A percentile compares a stretch with the other conserved stretches of the same genome.
phyloP scores from a whole-genome alignment of 225 moss, liverwort and hornwort species.

The Straminergon stramineum region DNA sequence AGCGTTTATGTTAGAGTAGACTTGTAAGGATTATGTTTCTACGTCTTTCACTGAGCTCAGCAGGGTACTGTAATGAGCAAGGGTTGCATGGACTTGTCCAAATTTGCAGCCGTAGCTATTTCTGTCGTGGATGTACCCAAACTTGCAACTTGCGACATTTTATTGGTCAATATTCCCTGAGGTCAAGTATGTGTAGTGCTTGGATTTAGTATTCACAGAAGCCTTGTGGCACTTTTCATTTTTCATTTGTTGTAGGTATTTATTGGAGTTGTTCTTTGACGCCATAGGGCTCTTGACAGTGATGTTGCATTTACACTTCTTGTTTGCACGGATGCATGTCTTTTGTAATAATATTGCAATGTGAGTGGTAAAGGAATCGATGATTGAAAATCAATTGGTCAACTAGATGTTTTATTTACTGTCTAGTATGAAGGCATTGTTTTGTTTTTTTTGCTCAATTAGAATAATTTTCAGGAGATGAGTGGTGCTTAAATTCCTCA shows the following conservation, averaged over 20 bases:
- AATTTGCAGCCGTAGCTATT: not conserved
- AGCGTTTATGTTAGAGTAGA: slow-evolving; percentile 6
- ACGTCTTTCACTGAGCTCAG: not conserved
- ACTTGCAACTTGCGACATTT: too few relatives aligned
- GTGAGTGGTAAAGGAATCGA: not conserved
- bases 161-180: too few relatives aligned
- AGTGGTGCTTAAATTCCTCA: not conserved
- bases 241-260: not conserved
- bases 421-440: not conserved
- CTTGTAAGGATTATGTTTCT: not conserved
- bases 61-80: not conserved
- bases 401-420: not conserved
- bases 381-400: not conserved
- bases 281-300: not conserved
- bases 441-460: slow-evolving; percentile 5
- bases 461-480: slow-evolving; percentile 12
- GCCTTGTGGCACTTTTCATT: too few relatives aligned
- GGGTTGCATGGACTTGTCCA: not conserved
- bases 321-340: not conserved
- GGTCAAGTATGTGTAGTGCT: too few relatives aligned
- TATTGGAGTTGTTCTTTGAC: not conserved
- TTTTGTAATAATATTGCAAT: not conserved
- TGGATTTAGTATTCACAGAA: too few relatives aligned
- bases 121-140: not conserved
- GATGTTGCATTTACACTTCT: not conserved